Percentiles rank a stretch among this genome's conserved stretches.
Conservation (phyloP, 1,284 basidiomycete genomes). For the Ustilago shanxiensis region DNA sequence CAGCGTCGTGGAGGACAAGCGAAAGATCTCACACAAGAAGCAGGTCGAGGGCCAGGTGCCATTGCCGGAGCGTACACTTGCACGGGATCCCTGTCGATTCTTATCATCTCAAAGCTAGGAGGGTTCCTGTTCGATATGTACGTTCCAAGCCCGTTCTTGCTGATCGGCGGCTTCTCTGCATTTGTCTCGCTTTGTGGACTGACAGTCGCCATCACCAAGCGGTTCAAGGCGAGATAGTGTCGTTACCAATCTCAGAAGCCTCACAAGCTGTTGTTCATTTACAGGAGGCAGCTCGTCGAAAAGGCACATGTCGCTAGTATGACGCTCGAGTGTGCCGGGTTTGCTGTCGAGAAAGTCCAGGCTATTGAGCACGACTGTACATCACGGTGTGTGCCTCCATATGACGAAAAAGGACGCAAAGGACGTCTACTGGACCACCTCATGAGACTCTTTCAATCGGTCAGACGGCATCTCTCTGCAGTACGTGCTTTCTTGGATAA, state of each 20-base stretch:
- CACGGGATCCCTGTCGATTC: constrained; percentile 52
- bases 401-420: no score
- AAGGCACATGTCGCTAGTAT: no score
- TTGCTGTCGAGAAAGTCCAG: no score
- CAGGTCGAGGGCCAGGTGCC: constrained; percentile 38
- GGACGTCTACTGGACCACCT: no score
- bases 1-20: not conserved
- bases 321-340: no score
- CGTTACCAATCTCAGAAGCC: not conserved
- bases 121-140: constrained; percentile 56
- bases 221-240: not conserved
- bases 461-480: no score
- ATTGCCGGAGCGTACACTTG: constrained; percentile 59
- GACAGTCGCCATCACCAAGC: constrained; percentile 7
- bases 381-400: no score
- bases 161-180: constrained; percentile 43
- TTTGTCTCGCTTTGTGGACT: constrained; percentile 38
- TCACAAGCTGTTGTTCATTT: no score
- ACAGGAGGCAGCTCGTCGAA: no score
- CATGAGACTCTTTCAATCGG: no score
- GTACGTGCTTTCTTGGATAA: no score
- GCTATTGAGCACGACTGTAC: no score
- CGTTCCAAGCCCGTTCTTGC: constrained; percentile 51
- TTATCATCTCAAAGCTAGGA: constrained; percentile 54
- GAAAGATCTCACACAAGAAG: not conserved